Evolutionary conservation across 345 rosid species (phyloP).

Genomic region (Rhodamnia rubescens): DNA sequence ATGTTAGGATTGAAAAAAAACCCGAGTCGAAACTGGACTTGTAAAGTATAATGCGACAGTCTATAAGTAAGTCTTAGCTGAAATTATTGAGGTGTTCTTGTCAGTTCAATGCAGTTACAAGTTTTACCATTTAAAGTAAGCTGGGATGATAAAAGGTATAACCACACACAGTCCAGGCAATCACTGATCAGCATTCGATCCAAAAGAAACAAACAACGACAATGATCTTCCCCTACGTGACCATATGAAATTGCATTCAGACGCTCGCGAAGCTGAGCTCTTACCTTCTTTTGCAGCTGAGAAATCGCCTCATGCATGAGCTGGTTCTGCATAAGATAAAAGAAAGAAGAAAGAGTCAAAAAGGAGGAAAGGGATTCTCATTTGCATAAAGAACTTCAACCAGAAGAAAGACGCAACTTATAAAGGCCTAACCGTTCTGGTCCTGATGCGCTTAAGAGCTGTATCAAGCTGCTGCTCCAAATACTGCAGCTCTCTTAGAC

Average conservation of each 20-base stretch:
- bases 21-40: not conserved
- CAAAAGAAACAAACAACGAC: not conserved
- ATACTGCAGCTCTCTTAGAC: slow-evolving; percentile 56
- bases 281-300: slow-evolving; percentile 54
- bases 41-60: not conserved
- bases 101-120: not conserved
- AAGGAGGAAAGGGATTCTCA: not conserved
- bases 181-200: not conserved
- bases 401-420: not conserved
- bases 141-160: not conserved
- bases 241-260: not conserved
- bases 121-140: not conserved
- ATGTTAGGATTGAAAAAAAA: not conserved
- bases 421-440: slow-evolving; percentile 39
- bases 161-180: not conserved
- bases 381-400: not conserved
- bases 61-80: not conserved
- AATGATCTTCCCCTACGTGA: not conserved
- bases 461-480: slow-evolving; percentile 77
- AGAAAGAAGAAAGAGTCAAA: not conserved
- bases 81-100: not conserved
- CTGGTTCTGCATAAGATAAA: slow-evolving; percentile 46
- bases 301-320: slow-evolving; percentile 48
- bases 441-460: slow-evolving; percentile 66
- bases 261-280: not conserved